phyloP scores from a whole-genome alignment of 352 stramenopile genomes.

The Phytophthora pinifolia region DNA sequence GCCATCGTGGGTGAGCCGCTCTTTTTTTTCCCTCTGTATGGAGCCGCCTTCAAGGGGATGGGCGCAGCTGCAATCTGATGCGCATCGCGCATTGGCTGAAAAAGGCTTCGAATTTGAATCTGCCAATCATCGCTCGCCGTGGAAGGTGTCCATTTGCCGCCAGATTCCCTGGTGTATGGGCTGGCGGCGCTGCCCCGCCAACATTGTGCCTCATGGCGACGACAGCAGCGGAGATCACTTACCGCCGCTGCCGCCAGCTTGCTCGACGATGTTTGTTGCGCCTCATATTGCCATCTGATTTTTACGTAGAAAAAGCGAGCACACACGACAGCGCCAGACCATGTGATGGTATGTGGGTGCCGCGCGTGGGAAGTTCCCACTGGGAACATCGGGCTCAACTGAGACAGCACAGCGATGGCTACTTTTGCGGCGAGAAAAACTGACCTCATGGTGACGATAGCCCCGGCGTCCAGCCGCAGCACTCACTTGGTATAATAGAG shows the following conservation, averaged over 20 bases:
- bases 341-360: no score
- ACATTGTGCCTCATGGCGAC: no score
- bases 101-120: slow-evolving; percentile 18
- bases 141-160: slow-evolving; percentile 6
- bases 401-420: neutral
- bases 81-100: slow-evolving; percentile 15
- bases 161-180: slow-evolving; percentile 24
- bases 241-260: neutral
- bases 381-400: neutral
- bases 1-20: slow-evolving; percentile 11
- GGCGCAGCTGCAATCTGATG: slow-evolving; percentile 8
- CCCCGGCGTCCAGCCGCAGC: no score
- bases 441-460: neutral
- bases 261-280: no score
- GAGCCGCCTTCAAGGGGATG: slow-evolving; percentile 6
- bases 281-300: neutral
- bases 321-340: neutral
- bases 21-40: slow-evolving; percentile 19
- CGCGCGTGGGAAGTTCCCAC: no score
- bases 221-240: no score
- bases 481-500: no score
- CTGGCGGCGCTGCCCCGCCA: no score
- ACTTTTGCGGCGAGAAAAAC: neutral
- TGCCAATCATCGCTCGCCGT: slow-evolving; percentile 7
- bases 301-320: slow-evolving; percentile 7